These are phyloP conservation scores for Leccinum solheimii DNA, from an alignment of 1,284 basidiomycete genomes.

Conservation along the genomic window DNA sequence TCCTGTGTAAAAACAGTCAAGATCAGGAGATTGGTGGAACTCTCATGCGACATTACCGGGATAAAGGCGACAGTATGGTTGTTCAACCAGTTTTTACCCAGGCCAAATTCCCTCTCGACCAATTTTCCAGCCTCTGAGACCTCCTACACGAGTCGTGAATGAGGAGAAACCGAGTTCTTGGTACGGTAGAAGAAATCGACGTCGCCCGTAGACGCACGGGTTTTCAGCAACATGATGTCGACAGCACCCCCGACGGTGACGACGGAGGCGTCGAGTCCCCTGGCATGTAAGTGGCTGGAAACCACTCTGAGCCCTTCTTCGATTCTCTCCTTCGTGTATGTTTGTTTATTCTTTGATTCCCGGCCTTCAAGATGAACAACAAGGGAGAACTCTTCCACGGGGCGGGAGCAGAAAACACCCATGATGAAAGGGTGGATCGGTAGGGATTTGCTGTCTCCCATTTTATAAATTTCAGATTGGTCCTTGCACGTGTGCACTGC, in stretches of 20 bases:
- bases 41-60: background rate
- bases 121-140: conserved; percentile 1
- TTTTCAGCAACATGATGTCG: conserved; percentile 8
- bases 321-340: conserved; percentile 6
- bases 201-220: conserved; percentile 11
- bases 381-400: background rate
- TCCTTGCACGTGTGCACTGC: too few species aligned
- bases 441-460: background rate
- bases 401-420: conserved; percentile 2
- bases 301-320: conserved; percentile 7
- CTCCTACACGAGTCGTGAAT: background rate
- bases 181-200: conserved; percentile 16
- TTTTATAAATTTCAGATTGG: background rate
- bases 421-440: background rate
- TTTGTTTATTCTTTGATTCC: background rate
- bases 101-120: background rate
- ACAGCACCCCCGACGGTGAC: conserved; percentile 13
- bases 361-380: background rate
- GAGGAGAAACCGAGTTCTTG: background rate
- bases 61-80: conserved; percentile 11
- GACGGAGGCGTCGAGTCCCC: conserved; percentile 1
- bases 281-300: conserved; percentile 1
- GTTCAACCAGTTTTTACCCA: conserved; percentile 13
- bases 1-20: background rate
- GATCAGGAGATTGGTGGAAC: background rate